Percentiles rank a stretch among this genome's conserved stretches.
phyloP scores from a whole-genome alignment of 73 alveolate species.

The Tetrahymena thermophila region DNA sequence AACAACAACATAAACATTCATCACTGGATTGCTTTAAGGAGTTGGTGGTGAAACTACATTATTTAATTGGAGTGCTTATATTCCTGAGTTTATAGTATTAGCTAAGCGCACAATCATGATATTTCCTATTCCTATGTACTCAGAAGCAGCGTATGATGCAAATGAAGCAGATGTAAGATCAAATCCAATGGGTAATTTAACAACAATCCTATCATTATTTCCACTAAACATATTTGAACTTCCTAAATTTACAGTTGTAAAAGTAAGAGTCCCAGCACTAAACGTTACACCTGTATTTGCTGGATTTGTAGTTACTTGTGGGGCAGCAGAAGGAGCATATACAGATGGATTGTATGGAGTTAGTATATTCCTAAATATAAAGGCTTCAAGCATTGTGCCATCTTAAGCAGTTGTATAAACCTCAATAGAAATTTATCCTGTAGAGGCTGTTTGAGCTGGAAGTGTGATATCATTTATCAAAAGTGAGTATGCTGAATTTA shows the following conservation, averaged over 20 bases:
- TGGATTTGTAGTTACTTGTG: background rate
- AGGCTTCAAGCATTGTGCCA: constrained; percentile 2
- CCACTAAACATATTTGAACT: background rate
- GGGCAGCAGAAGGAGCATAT: background rate
- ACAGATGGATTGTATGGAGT: background rate
- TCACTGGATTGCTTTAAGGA: background rate
- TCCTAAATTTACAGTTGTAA: background rate
- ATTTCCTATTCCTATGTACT: background rate
- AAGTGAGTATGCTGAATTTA: background rate
- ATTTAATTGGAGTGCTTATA: background rate
- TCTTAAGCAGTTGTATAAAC: constrained; percentile 3
- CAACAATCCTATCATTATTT: background rate
- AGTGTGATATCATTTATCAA: constrained; percentile 6
- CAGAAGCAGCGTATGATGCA: background rate
- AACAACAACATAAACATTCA: background rate
- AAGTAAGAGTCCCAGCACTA: background rate
- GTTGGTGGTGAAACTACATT: background rate
- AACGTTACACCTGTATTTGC: background rate
- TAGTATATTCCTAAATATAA: background rate
- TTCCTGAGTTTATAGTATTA: background rate
- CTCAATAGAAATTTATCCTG: background rate
- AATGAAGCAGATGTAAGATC: background rate
- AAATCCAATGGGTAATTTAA: background rate
- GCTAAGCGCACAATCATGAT: background rate
- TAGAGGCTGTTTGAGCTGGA: constrained; percentile 13